Evolutionary conservation across 2,329 filamentous ascomycete species (phyloP).

Genomic region (Fragosphaeria purpurea): DNA sequence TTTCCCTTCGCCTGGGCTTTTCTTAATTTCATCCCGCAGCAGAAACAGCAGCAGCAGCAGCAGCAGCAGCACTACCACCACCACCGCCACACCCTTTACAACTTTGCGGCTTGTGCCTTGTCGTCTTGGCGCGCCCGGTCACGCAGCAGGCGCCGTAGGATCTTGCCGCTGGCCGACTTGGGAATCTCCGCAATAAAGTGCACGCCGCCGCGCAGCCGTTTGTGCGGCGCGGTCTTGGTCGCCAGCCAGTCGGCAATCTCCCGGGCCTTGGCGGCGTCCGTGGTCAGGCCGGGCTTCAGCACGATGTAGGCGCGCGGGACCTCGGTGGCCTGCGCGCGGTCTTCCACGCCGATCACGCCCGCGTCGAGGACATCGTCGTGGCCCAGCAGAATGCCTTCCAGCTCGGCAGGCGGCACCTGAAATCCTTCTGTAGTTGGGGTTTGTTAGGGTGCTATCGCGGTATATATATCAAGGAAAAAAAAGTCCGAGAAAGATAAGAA

Average conservation of each 20-base stretch:
- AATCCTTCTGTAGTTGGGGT: conserved; percentile 45
- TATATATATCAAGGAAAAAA: no score
- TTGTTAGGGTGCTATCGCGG: no score
- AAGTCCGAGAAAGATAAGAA: not conserved
- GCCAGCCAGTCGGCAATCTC: conserved; percentile 30
- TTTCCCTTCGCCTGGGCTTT: no score
- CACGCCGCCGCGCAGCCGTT: conserved; percentile 62
- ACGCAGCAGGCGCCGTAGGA: conserved; percentile 32
- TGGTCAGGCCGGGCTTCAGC: conserved; percentile 25
- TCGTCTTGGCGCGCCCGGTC: conserved; percentile 28
- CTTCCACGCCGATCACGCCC: conserved; percentile 53
- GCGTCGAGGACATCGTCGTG: conserved; percentile 42
- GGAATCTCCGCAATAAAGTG: conserved; percentile 57
- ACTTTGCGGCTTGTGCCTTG: conserved; percentile 27
- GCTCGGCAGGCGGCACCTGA: conserved; percentile 59
- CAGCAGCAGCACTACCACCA: no score
- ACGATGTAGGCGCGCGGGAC: conserved; percentile 60
- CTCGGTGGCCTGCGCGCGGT: conserved; percentile 53
- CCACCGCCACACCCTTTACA: conserved; percentile 18
- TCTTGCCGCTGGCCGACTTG: conserved; percentile 54
- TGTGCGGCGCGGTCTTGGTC: conserved; percentile 37
- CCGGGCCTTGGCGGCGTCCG: conserved; percentile 23
- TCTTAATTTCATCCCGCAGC: no score
- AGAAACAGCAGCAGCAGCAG: no score
- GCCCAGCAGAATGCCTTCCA: conserved; percentile 39